Base-by-base conservation (phyloP, 2,329 filamentous ascomycete species). In the Alternaria ethzedia region DNA sequence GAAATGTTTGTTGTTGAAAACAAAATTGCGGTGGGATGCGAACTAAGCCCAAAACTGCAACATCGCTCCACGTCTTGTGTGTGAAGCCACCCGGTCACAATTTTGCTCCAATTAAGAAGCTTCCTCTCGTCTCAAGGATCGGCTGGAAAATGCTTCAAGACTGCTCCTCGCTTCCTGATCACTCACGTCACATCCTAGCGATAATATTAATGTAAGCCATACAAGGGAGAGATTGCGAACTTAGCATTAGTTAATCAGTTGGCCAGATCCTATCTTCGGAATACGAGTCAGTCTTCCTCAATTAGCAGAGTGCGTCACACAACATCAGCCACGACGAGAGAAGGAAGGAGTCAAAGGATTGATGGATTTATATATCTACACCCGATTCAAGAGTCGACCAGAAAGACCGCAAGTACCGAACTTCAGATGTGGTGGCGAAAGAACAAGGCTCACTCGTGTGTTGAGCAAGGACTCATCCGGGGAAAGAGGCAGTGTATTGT, bases 171-270 rank as follows among this genome's bases (percentile, higher is more conserved):
- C 8, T 36, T 36, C 32, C 32, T 9, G 15, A 1, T 36, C 7
- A 9, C 15, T 36, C 15, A 36, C 7, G 13, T 36, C 13, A n/a
- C 5, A 36, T 36, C 15, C 32, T 36, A 4, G 15, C 7, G 15
- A n/a, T 5, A 4, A 9, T 36, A 0, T n/a, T 2, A 2, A 36
- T 36, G 32, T n/a, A 4, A 36, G 32, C 32, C 7, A 36, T 36
- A n/a, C 15, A 0, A 36, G 32, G 32, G 1, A n/a, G 0, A 2
- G 8, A 9, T n/a, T 36, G 7, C 4, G 15, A 4, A 2, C 15
- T 36, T 36, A 9, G 15, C 4, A 10, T 36, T 1, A n/a, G 32
- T 36, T 8, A 0, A 36, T 36, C 32, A n/a, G 2, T n/a, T 36
- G 32, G 4, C 15, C 32, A 36, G 15, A 3, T 10, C 7, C 7